Conservation (phyloP, 2,329 filamentous ascomycete species). For the Aspergillus ruber region DNA sequence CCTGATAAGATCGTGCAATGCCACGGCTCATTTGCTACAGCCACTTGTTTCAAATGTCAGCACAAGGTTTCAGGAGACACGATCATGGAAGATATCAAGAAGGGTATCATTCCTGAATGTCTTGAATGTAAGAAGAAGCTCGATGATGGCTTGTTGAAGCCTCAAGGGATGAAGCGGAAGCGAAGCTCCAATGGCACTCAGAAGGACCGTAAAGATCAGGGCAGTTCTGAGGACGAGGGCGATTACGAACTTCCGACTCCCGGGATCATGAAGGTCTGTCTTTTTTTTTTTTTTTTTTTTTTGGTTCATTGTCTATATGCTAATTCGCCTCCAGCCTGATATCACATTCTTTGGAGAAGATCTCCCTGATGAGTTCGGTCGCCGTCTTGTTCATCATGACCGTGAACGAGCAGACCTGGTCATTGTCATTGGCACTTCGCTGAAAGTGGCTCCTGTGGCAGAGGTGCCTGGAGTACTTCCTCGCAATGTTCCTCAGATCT, state of each 20-base stretch:
- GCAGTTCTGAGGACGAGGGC: conserved; percentile 52
- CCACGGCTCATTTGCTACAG: conserved; percentile 91
- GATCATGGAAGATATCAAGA: conserved; percentile 73
- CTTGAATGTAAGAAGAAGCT: conserved; percentile 59
- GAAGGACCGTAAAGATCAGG: conserved; percentile 51
- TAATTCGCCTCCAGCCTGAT: conserved; percentile 56
- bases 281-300: neutral
- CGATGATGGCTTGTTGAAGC: conserved; percentile 32
- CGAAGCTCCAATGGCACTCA: conserved; percentile 43
- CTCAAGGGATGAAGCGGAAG: conserved; percentile 48
- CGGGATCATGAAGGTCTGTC: conserved; percentile 68
- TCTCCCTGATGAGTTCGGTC: conserved; percentile 75
- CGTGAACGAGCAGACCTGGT: conserved; percentile 76
- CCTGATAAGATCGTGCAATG: conserved; percentile 86
- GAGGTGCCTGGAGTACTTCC: conserved; percentile 81
- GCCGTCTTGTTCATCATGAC: conserved; percentile 74
- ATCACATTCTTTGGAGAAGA: conserved; percentile 97
- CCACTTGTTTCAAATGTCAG: conserved; percentile 77
- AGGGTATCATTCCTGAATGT: conserved; percentile 71
- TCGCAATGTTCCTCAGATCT: conserved; percentile 77
- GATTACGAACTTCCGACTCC: conserved; percentile 60
- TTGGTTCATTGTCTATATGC: neutral
- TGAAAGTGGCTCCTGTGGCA: conserved; percentile 92
- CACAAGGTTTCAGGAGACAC: conserved; percentile 66
- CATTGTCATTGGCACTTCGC: conserved; percentile 89